A percentile compares a stretch with the other conserved stretches of the same genome.
Evolutionary conservation across 2,329 filamentous ascomycete species (phyloP).

Genomic region (Fusarium tjaetaba): DNA sequence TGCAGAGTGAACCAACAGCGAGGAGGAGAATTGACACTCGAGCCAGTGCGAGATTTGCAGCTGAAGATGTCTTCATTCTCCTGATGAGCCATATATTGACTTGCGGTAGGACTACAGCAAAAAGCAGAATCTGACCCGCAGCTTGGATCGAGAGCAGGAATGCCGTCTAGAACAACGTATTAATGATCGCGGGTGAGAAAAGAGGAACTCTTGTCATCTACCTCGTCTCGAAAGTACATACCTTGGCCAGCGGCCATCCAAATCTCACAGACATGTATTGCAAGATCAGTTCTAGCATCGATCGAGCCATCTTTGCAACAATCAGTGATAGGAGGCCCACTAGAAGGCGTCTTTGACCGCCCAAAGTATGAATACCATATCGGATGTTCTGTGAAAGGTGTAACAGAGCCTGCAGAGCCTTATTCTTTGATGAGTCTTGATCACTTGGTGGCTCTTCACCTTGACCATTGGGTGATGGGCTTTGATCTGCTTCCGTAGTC

Average conservation of each 20-base stretch:
- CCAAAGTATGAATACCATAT: not conserved
- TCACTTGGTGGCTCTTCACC: not conserved
- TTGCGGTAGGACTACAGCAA: not conserved
- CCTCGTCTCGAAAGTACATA: accelerated
- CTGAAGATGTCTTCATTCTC: not conserved
- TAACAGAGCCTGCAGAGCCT: not conserved
- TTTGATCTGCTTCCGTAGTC: not conserved
- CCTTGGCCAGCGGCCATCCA: not conserved
- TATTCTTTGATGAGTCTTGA: accelerated
- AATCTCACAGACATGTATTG: constrained; percentile 8
- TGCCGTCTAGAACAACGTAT: not conserved
- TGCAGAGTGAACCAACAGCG: not conserved
- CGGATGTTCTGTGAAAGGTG: not conserved
- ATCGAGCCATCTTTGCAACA: not conserved
- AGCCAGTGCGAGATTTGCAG: not conserved
- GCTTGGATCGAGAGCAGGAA: not conserved
- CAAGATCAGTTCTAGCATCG: not conserved
- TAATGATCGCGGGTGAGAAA: not conserved
- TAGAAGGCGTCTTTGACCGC: not conserved
- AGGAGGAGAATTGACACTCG: not conserved
- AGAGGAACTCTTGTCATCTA: not conserved
- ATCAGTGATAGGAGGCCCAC: not conserved
- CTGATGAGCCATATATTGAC: not conserved
- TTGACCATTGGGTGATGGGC: not conserved
- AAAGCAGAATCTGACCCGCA: not conserved